phyloP scores from a whole-genome alignment of 1,284 basidiomycete species.

The Agroathelia rolfsii region DNA sequence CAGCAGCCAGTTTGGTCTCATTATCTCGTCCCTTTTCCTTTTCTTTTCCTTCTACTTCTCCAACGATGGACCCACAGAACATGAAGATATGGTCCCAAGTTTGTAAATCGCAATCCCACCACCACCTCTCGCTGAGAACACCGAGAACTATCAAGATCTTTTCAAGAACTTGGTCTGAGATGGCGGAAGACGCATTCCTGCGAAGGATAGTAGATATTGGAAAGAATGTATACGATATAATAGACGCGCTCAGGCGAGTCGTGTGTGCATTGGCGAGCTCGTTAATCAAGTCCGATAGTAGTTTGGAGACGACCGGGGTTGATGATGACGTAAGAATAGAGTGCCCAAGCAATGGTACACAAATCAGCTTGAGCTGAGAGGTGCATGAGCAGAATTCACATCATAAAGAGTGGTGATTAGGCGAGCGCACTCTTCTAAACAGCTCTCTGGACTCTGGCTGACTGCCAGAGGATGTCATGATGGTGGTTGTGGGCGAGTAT shows the following conservation, averaged over 20 bases:
- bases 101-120: slow-evolving; percentile 62
- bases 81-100: slow-evolving; percentile 81
- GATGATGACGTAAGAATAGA: slow-evolving; percentile 47
- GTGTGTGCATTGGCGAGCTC: slow-evolving; percentile 43
- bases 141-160: slow-evolving; percentile 55
- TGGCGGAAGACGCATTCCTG: slow-evolving; percentile 50
- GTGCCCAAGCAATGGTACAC: slow-evolving; percentile 67
- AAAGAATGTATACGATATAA: slow-evolving; percentile 80
- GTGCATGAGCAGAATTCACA: slow-evolving; percentile 6
- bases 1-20: slow-evolving; percentile 66
- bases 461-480: slow-evolving; percentile 22
- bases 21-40: slow-evolving; percentile 57
- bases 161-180: slow-evolving; percentile 77
- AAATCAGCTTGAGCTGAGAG: slow-evolving; percentile 64
- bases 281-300: slow-evolving; percentile 61
- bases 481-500: too few relatives aligned
- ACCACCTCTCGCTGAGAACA: slow-evolving; percentile 60
- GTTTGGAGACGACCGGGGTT: slow-evolving; percentile 35
- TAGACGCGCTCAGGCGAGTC: slow-evolving; percentile 38
- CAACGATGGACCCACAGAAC: slow-evolving; percentile 61
- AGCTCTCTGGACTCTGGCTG: slow-evolving; percentile 16
- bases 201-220: slow-evolving; percentile 78
- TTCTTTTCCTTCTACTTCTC: slow-evolving; percentile 49
- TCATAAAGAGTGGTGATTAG: slow-evolving; percentile 4
- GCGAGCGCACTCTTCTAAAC: slow-evolving; percentile 24